phyloP scores from a whole-genome alignment of 129 eudicot genomes.

The Flaveria brownii region DNA sequence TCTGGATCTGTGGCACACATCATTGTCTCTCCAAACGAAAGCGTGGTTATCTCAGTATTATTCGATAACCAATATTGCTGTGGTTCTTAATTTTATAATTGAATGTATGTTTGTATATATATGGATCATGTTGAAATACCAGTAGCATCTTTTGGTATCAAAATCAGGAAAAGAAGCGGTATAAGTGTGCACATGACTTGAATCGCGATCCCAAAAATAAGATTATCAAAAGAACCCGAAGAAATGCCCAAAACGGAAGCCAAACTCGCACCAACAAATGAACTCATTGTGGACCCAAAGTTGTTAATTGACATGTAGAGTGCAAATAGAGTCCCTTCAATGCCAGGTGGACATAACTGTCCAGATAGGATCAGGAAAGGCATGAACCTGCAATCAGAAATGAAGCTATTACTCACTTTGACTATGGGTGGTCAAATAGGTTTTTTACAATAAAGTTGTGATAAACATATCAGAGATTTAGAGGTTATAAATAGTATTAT shows the following conservation, averaged over 20 bases:
- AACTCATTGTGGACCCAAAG: slow-evolving; percentile 71
- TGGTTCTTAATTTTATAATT: slow-evolving; percentile 11
- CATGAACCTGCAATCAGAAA: slow-evolving; percentile 72
- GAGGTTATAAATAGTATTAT: background rate
- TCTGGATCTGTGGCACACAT: background rate
- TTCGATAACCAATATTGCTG: background rate
- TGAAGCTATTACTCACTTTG: background rate
- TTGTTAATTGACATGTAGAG: slow-evolving; percentile 95
- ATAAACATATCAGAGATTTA: background rate
- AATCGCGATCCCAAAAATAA: slow-evolving; percentile 55
- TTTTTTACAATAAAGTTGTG: background rate
- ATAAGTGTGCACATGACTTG: slow-evolving; percentile 80
- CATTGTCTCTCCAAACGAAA: background rate
- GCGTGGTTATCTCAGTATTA: background rate
- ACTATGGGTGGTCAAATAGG: background rate
- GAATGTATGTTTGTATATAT: background rate
- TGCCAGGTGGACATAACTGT: slow-evolving; percentile 93
- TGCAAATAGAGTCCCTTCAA: slow-evolving; percentile 94
- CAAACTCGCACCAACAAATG: slow-evolving; percentile 78
- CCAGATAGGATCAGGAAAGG: slow-evolving; percentile 94
- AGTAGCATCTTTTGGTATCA: slow-evolving; percentile 93
- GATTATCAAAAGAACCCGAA: slow-evolving; percentile 81
- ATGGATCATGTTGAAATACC: slow-evolving; percentile 59
- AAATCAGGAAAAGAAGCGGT: slow-evolving; percentile 73
- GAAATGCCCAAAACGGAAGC: slow-evolving; percentile 75